Base-by-base conservation (phyloP, 1,284 basidiomycete genomes). In the Leccinum pachyderme region DNA sequence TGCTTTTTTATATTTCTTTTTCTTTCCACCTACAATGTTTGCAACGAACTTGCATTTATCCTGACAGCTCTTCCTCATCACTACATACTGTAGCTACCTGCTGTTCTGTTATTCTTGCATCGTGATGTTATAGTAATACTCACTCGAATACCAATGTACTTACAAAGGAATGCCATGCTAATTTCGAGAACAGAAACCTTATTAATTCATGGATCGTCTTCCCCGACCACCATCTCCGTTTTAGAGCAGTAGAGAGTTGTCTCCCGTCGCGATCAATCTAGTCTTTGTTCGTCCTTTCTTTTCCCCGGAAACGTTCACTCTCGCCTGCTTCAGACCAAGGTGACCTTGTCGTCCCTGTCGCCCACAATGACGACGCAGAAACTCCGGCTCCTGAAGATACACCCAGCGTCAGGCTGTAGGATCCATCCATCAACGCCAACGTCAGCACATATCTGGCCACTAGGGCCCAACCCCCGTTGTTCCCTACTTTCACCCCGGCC, bases 311-410 rank as follows among this genome's bases (percentile, higher is more conserved):
- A 59, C 76, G 79, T 54, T 75, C 78, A 4, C 77, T 82, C 58
- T 75, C 78, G 4, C 81, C 83, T 25, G 63, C 69, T 28, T 82
- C 81, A 3, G 81, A 84, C 57, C 80, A 81, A 60, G 81, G 63
- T 9, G 72, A 77, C 59, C 58, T 70, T 33, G 74, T 75, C 39
- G 74, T 75, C 39, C 71, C 73, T 52, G 67, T 69, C 6, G 63
- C 71, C 31, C 70, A 68, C 29, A 69, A 76, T 53, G 76, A 77
- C 48, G 71, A 78, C 59, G 70, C 73, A 52, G 77, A 80, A 56
- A 74, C 78, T n/a, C 76, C 80, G 53, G 77, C 78, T 28, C 78
- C 76, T 41, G 63, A 73, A 55, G 71, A 72, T 28, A 56, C 52
- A 2, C 82, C 83, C 29, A 63, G 59, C 77, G 82, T 45, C 77